phyloP scores from a whole-genome alignment of 768 basidiomycete genomes.

The Rhizopogon vulgaris region DNA sequence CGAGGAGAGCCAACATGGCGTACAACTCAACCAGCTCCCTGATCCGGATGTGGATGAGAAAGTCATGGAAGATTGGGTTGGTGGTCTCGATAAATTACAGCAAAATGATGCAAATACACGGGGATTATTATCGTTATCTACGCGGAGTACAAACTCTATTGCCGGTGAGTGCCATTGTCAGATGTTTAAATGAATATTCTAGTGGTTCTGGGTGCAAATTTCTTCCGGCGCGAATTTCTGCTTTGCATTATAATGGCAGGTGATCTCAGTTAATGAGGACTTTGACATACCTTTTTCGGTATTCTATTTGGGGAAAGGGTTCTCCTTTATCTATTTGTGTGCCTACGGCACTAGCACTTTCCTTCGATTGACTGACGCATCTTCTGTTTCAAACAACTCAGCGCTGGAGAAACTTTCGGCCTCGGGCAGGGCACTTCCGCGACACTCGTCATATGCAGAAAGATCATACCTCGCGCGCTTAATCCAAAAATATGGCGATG shows the following conservation, averaged over 20 bases:
- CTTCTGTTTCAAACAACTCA: constrained; percentile 20
- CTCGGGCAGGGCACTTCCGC: constrained; percentile 38
- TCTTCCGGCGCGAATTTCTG: background rate
- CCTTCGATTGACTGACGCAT: constrained; percentile 1
- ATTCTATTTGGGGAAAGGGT: background rate
- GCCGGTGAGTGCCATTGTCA: background rate
- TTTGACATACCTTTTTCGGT: background rate
- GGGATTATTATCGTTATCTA: background rate
- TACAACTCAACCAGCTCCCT: background rate
- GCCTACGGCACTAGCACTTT: background rate
- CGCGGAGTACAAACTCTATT: background rate
- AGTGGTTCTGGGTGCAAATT: background rate
- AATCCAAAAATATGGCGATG: constrained; percentile 61
- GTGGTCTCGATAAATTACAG: background rate
- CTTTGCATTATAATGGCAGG: background rate
- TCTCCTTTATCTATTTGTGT: background rate
- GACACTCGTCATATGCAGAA: constrained; percentile 69
- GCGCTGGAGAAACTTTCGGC: constrained; percentile 63
- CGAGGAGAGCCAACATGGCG: constrained; percentile 21
- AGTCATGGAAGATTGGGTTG: constrained; percentile 34
- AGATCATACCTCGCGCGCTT: constrained; percentile 58
- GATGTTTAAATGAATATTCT: background rate
- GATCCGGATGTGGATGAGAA: constrained; percentile 28
- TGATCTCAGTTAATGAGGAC: background rate
- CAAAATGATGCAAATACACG: background rate